Base-by-base conservation (phyloP, 495 filamentous ascomycete species). In the Xylaria scruposa region DNA sequence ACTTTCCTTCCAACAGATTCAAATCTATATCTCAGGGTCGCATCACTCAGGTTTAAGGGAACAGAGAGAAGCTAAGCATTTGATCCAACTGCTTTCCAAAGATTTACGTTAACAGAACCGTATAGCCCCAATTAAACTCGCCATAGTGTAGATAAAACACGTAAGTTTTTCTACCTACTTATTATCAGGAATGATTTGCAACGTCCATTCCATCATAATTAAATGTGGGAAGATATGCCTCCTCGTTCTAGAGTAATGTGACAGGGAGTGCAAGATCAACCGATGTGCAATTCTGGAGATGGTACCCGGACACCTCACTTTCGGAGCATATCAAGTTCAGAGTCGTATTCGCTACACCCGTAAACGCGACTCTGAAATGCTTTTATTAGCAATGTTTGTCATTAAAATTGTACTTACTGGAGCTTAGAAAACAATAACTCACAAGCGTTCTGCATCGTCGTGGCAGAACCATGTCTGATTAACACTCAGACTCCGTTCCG, bases 381-480 rank as follows among this genome's bases (percentile, higher is more conserved):
- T 13, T 17, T 2, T 67, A 7, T 54, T 26, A 67, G 42, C 42
- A 0, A 36, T 49, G 13, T 24, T 19, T 13, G 33, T 6, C n/a
- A n/a, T n/a, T n/a, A 15, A n/a, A 38, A n/a, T 33, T 36, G 15
- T 5, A 7, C 4, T 6, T 13, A 12, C 24, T 31, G 26, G 15
- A 17, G 13, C 6, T 56, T 5, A 29, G 53, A 56, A 13, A 40
- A 63, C n/a, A 5, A 36, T 44, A 17, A 76, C 75, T 74, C 36
- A 76, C 75, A 76, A 49, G 12, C 38, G 60, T 63, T 40, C 67
- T 2, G 1, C 71, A 0, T 77, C 71, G 36, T 77, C 75, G 42
- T 75, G 73, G 21, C 75, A 77, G 26, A 77, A 77, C 71, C 75
- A 77, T 24, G 75, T 77, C 66, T 77, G 73, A n/a, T 75, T 75